Conservation (phyloP, 1,284 basidiomycete species). For the Phellinidium pouzarii region DNA sequence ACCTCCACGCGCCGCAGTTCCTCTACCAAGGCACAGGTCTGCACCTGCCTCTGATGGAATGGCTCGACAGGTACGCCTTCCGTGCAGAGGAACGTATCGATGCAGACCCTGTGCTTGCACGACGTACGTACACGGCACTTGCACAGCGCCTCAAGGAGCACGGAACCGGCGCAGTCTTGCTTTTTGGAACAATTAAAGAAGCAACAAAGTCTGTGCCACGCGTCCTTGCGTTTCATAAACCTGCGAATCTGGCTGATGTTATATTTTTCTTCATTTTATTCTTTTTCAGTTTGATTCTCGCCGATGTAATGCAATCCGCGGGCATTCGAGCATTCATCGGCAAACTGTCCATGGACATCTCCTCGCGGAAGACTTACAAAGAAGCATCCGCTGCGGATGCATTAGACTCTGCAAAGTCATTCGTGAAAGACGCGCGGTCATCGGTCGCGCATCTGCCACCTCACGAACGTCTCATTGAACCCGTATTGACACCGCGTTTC, state of each 20-base stretch:
- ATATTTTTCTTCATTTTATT: neutral
- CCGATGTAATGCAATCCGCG: constrained; percentile 59
- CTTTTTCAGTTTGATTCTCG: constrained; percentile 59
- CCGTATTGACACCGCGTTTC: constrained; percentile 79
- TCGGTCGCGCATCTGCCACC: constrained; percentile 35
- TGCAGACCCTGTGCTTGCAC: constrained; percentile 49
- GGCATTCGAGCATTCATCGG: constrained; percentile 76
- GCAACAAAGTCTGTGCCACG: constrained; percentile 61
- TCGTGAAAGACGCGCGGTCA: constrained; percentile 42
- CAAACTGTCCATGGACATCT: constrained; percentile 82
- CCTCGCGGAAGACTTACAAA: constrained; percentile 62
- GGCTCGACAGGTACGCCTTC: constrained; percentile 74
- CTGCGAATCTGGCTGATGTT: neutral
- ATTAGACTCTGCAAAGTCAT: constrained; percentile 44
- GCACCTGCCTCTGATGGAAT: constrained; percentile 77
- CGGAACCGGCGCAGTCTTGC: constrained; percentile 68
- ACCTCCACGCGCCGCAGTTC: constrained; percentile 83
- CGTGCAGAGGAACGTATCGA: constrained; percentile 75
- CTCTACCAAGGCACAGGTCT: constrained; percentile 81
- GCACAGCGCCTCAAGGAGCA: constrained; percentile 56
- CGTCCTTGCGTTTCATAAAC: neutral
- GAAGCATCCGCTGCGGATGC: constrained; percentile 51
- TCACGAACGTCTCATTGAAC: constrained; percentile 54
- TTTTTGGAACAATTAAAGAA: constrained; percentile 77
- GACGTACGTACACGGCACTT: constrained; percentile 58